These are phyloP conservation scores for Trypanosoma platydactyli DNA, from an alignment of 208 protist genomes.

Conservation along the genomic window DNA sequence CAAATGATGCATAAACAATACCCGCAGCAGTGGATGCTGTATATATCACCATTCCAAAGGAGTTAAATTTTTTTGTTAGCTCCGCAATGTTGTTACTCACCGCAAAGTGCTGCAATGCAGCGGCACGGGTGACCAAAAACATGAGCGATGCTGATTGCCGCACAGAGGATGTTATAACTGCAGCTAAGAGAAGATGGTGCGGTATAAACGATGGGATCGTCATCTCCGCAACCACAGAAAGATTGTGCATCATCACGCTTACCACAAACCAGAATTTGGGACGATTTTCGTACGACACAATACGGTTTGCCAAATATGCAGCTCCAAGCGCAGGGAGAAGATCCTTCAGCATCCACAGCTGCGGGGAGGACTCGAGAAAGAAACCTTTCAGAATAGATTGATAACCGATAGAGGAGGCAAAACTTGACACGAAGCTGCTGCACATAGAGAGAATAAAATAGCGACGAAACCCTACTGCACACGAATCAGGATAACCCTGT, in stretches of 20 bases:
- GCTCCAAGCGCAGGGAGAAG: conserved; percentile 68
- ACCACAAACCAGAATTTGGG: conserved; percentile 90
- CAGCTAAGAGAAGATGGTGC: conserved; percentile 64
- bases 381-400: conserved; percentile 85
- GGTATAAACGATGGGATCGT: conserved; percentile 64
- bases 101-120: conserved; percentile 82
- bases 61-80: conserved; percentile 90
- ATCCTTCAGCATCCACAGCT: conserved; percentile 90
- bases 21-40: conserved; percentile 71
- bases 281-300: conserved; percentile 85
- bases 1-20: conserved; percentile 69
- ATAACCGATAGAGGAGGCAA: conserved; percentile 81
- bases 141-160: conserved; percentile 84
- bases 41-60: conserved; percentile 82
- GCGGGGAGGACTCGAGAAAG: conserved; percentile 73
- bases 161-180: conserved; percentile 72
- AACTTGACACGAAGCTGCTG: conserved; percentile 80
- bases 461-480: conserved; percentile 64
- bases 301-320: conserved; percentile 80
- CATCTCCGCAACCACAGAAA: conserved; percentile 81
- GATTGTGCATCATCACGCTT: conserved; percentile 76
- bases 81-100: conserved; percentile 79
- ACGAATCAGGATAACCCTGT: conserved; percentile 70
- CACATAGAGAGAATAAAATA: conserved; percentile 79
- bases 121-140: conserved; percentile 78